Conservation (phyloP, 2,329 filamentous ascomycete genomes). For the Arachnomyces sp. region DNA sequence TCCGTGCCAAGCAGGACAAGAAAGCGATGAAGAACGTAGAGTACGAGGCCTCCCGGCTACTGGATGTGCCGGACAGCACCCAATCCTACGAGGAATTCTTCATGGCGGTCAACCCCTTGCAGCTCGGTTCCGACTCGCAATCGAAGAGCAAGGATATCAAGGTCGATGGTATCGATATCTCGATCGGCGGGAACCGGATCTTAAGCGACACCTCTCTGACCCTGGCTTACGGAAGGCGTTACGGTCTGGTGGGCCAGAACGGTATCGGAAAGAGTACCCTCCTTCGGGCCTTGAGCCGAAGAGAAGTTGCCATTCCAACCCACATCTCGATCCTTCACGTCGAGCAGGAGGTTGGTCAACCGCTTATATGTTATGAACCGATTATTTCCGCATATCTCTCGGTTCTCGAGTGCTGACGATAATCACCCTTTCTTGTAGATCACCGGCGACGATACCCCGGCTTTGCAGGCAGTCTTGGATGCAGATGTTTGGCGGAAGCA, state of each 20-base stretch:
- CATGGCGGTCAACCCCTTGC: constrained; percentile 97
- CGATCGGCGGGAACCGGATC: constrained; percentile 81
- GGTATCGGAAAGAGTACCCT: constrained; percentile 98
- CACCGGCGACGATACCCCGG: constrained; percentile 87
- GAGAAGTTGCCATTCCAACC: constrained; percentile 89
- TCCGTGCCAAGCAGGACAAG: constrained; percentile 96
- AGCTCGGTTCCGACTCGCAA: constrained; percentile 61
- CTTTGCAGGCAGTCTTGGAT: constrained; percentile 88
- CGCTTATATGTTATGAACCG: constrained; percentile 12
- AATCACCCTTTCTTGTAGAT: constrained; percentile 47
- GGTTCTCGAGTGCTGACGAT: background rate
- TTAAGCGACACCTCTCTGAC: constrained; percentile 84
- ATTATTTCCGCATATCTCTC: background rate
- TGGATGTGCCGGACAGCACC: constrained; percentile 71
- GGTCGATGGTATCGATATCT: constrained; percentile 89
- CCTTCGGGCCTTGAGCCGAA: constrained; percentile 77
- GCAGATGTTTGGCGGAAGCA: constrained; percentile 99
- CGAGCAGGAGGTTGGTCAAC: constrained; percentile 73
- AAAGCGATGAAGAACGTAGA: constrained; percentile 97
- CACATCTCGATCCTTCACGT: constrained; percentile 99
- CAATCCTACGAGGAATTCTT: constrained; percentile 99
- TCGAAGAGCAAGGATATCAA: constrained; percentile 99
- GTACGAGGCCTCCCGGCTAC: constrained; percentile 86
- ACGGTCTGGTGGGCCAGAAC: constrained; percentile 97
- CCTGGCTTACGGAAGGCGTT: constrained; percentile 82